A percentile compares a stretch with the other conserved stretches of the same genome.
phyloP scores from a whole-genome alignment of 306 rosid genomes.

The Purshia tridentata region DNA sequence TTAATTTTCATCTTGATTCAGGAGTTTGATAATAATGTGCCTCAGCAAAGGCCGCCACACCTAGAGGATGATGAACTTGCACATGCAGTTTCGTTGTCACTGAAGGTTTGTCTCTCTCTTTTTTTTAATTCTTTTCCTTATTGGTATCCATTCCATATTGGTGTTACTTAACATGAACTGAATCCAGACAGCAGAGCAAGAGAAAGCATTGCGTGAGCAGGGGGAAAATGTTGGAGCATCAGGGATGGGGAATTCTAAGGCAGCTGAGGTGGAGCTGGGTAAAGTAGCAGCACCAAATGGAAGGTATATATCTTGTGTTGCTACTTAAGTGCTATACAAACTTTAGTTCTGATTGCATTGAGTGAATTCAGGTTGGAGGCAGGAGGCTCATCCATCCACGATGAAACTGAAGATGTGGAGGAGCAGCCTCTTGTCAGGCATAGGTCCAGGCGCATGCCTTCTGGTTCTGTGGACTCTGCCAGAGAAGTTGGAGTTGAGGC shows the following conservation, averaged over 20 bases:
- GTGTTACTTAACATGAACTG: conserved; percentile 32
- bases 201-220: conserved; percentile 47
- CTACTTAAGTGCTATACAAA: background rate
- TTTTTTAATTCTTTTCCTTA: background rate
- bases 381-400: conserved; percentile 67
- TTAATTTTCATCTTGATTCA: conserved; percentile 38
- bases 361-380: conserved; percentile 62
- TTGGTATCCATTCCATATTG: background rate
- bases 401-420: conserved; percentile 72
- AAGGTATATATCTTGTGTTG: conserved; percentile 47
- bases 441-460: conserved; percentile 51
- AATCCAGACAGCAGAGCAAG: conserved; percentile 77
- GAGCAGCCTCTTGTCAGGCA: conserved; percentile 77
- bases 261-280: conserved; percentile 53
- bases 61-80: conserved; percentile 77
- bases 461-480: conserved; percentile 45
- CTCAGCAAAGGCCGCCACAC: conserved; percentile 49
- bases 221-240: conserved; percentile 41
- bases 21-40: conserved; percentile 47
- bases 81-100: conserved; percentile 79
- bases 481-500: conserved; percentile 46
- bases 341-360: conserved; percentile 31
- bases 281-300: conserved; percentile 48
- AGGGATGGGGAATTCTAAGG: conserved; percentile 40
- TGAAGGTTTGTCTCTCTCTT: conserved; percentile 51